These are phyloP conservation scores for Podospora appendiculata DNA, from an alignment of 495 filamentous ascomycete genomes.

Conservation along the genomic window DNA sequence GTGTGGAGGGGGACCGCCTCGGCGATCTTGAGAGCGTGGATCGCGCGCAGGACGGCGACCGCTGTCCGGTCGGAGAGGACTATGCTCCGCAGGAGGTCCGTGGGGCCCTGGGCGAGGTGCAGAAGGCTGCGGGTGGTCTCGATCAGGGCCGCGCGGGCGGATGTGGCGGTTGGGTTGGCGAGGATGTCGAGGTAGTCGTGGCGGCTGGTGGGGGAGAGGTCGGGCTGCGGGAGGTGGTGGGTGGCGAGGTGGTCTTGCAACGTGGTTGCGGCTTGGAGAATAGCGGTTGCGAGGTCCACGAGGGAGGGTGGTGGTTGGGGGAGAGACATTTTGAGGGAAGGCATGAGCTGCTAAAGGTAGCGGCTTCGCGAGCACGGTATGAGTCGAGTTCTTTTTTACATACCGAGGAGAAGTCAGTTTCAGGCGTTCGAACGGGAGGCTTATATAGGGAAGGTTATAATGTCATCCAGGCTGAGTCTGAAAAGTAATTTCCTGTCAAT, in stretches of 20 bases:
- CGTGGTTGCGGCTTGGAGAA: background rate
- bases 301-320: background rate
- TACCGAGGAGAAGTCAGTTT: too few relatives aligned
- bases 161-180: background rate
- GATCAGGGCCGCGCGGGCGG: background rate
- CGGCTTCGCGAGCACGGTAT: too few relatives aligned
- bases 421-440: too few relatives aligned
- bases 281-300: background rate
- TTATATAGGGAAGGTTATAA: too few relatives aligned
- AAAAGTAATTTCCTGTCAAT: too few relatives aligned
- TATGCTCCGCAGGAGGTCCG: background rate
- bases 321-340: background rate
- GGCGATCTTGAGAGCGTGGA: conserved; percentile 2
- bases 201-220: background rate
- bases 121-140: background rate
- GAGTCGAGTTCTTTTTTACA: too few relatives aligned
- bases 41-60: background rate
- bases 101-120: background rate
- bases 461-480: too few relatives aligned
- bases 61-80: background rate
- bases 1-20: background rate
- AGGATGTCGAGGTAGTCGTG: conserved; percentile 2
- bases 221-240: background rate
- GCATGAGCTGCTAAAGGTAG: too few relatives aligned
- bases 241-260: conserved; percentile 1